Conservation (phyloP, 2,329 filamentous ascomycete genomes). For the Trichophyton verrucosum region DNA sequence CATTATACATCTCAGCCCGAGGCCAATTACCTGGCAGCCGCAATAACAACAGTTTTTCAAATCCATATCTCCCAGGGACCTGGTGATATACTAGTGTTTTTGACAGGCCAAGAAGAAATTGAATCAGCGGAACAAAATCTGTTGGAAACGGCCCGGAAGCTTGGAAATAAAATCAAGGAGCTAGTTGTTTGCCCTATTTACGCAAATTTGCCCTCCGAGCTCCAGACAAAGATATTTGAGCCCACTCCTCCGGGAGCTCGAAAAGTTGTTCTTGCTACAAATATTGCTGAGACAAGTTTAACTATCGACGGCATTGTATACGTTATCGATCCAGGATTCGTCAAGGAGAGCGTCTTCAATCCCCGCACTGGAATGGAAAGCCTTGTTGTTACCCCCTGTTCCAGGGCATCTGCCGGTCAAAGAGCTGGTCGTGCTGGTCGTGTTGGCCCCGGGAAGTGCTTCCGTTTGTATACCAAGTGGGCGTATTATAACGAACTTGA, state of each 20-base stretch:
- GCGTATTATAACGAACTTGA: constrained; percentile 92
- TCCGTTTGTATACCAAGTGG: constrained; percentile 85
- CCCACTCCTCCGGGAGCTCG: constrained; percentile 72
- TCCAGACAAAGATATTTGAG: constrained; percentile 90
- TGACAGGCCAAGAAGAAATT: constrained; percentile 95
- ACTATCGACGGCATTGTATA: constrained; percentile 95
- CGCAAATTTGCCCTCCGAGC: constrained; percentile 76
- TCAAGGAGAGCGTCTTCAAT: constrained; percentile 92
- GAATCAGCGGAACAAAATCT: constrained; percentile 75
- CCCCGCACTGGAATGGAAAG: constrained; percentile 86
- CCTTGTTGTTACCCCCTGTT: constrained; percentile 80
- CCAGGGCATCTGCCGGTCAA: constrained; percentile 83
- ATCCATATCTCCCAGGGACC: constrained; percentile 77
- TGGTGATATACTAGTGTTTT: constrained; percentile 86
- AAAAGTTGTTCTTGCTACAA: constrained; percentile 89
- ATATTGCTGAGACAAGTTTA: constrained; percentile 90
- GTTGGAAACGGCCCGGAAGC: constrained; percentile 71
- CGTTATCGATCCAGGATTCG: constrained; percentile 89
- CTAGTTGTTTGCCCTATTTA: constrained; percentile 90
- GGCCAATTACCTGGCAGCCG: constrained; percentile 83
- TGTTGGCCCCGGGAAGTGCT: constrained; percentile 84
- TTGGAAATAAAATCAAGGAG: constrained; percentile 73
- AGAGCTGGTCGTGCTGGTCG: constrained; percentile 84
- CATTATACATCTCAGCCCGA: constrained; percentile 85
- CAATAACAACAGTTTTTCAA: constrained; percentile 87